A percentile compares a stretch with the other conserved stretches of the same genome.
Conservation (phyloP, 164 flowering plant genomes). For the Chimonanthus praecox region DNA sequence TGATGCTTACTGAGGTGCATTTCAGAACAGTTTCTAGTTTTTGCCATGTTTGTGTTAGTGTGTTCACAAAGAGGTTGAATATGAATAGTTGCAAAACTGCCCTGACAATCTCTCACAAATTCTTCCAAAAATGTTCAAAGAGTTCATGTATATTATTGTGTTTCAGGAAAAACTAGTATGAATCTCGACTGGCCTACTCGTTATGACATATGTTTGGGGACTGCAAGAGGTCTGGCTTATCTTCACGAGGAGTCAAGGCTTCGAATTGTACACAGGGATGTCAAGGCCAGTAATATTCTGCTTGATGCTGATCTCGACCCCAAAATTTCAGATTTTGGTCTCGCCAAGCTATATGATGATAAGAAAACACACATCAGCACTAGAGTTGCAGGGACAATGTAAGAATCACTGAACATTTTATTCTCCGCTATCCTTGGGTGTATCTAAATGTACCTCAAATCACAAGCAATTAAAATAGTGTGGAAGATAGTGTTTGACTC, state of each 20-base stretch:
- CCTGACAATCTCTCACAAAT: background rate
- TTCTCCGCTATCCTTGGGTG: background rate
- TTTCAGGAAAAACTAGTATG: background rate
- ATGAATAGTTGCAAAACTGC: background rate
- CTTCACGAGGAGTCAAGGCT: constrained; percentile 17
- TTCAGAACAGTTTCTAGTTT: too few relatives aligned
- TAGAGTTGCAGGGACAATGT: constrained; percentile 42
- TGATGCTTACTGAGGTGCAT: too few relatives aligned
- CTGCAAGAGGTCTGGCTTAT: constrained; percentile 17
- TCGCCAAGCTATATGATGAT: constrained; percentile 40
- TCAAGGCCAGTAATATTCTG: constrained; percentile 19
- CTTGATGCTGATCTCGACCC: constrained; percentile 26
- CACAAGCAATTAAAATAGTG: background rate
- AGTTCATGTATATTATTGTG: background rate
- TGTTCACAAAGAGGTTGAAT: background rate
- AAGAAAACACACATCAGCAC: constrained; percentile 37
- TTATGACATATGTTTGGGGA: constrained; percentile 14
- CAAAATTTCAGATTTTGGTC: constrained; percentile 41
- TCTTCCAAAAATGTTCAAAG: background rate
- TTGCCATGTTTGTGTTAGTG: too few relatives aligned
- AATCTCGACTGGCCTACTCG: constrained; percentile 13
- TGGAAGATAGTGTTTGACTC: background rate
- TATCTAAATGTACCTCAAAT: too few relatives aligned
- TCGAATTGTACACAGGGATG: constrained; percentile 15
- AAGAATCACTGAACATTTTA: background rate